Evolutionary conservation across 2,329 filamentous ascomycete species (phyloP), one percentile per base, ranked within the genome.

Genomic region (Fusarium nanum): DNA sequence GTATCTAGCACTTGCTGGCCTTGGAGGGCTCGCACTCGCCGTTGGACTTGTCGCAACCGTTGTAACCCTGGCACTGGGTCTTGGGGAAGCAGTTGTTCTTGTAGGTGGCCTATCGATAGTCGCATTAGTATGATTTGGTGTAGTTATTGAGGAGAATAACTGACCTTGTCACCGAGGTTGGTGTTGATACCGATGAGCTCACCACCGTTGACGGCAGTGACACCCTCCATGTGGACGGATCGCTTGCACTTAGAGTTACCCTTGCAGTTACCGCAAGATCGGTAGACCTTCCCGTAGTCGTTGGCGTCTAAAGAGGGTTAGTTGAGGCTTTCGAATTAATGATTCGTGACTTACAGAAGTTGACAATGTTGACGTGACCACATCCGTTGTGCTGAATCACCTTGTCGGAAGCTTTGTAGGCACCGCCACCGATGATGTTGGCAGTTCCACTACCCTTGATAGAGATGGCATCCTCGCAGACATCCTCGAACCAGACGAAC

Each of bases 401-500:
- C 77, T 85, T 85, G 70, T 85, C 83, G 1, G 70, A 56, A n/a
- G 82, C 83, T 41, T 81, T 76, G 50, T 80, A 81, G 2, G 83
- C 83, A 56, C 83, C 83, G 16, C 83, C 83, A 22, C 81, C 81
- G 32, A 78, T 79, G 57, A 84, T 81, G 73, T 77, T 79, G 46
- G 81, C 76, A 9, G 62, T 64, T 11, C 77, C 76, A 46, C 78
- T 77, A 20, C 64, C 64, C 42, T 61, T 60, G 23, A 67, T 37
- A 14, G 62, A 30, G 42, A 67, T 67, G 20, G 64, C 64, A 40
- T 74, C 72, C 66, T 84, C 82, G 64, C 82, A 84, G 52, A 84
- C 82, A 40, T 83, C 80, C 66, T 81, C 79, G 72, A 83, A 86
- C 83, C 83, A 86, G 63, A 85, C 84, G 27, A 80, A 82, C 70